Evolutionary conservation across 257 asterid genomes (phyloP).

Genomic region (Vinca minor): DNA sequence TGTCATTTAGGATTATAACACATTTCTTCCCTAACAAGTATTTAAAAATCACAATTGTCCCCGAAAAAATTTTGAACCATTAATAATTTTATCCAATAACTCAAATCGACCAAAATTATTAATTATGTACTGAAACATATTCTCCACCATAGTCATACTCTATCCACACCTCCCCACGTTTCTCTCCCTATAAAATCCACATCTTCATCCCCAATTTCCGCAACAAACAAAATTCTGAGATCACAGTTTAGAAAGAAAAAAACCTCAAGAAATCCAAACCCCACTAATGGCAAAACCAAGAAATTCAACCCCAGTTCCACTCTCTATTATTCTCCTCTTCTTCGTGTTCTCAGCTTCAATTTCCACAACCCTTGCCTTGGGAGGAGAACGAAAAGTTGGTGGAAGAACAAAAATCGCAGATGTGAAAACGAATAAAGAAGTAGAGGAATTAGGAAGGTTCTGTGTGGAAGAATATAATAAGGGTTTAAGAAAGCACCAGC

Average conservation of each 20-base stretch:
- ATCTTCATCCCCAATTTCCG: neutral
- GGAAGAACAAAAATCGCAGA: constrained; percentile 34
- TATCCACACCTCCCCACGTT: neutral
- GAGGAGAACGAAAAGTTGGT: constrained; percentile 30
- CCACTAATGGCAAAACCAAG: constrained; percentile 14
- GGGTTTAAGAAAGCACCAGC: constrained; percentile 1
- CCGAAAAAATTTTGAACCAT: no score
- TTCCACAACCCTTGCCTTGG: constrained; percentile 3
- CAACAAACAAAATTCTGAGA: neutral
- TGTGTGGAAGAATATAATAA: constrained; percentile 38
- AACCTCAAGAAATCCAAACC: neutral
- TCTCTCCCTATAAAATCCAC: constrained; percentile 6
- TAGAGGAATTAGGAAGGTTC: constrained; percentile 53
- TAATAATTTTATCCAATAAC: no score
- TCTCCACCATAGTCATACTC: no score
- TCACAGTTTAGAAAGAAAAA: neutral
- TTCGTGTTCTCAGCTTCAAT: constrained; percentile 6
- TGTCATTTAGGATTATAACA: no score
- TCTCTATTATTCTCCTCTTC: constrained; percentile 9
- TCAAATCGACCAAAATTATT: no score
- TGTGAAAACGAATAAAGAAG: constrained; percentile 38
- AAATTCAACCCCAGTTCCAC: neutral
- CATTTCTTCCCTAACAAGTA: no score
- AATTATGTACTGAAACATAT: no score
- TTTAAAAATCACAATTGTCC: no score